phyloP scores from a whole-genome alignment of 352 stramenopile species.

The Phytophthora kernoviae region DNA sequence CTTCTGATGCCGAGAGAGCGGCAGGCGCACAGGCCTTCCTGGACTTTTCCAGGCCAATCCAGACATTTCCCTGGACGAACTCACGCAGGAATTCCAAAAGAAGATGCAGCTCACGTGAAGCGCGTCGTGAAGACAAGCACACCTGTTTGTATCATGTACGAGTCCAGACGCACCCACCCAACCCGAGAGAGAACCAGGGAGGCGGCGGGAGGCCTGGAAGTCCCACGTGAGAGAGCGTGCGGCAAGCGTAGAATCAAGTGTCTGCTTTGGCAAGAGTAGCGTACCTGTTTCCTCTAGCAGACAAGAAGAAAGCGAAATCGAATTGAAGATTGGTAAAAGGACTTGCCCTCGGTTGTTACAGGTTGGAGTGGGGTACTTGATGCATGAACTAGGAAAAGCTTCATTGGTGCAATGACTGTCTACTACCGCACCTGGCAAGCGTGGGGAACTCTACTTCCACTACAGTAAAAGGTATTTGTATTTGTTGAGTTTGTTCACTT shows the following conservation, averaged over 20 bases:
- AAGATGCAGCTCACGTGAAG: constrained; percentile 66
- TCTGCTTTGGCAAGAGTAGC: constrained; percentile 16
- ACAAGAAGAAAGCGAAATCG: constrained; percentile 26
- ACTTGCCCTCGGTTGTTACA: neutral
- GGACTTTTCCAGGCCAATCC: constrained; percentile 76
- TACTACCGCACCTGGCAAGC: too few relatives aligned
- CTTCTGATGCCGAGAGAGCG: constrained; percentile 31
- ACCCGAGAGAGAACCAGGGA: constrained; percentile 20
- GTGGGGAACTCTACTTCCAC: too few relatives aligned
- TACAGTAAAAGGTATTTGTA: constrained; percentile 14
- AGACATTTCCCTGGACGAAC: constrained; percentile 67
- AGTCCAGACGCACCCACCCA: constrained; percentile 19
- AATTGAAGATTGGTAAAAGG: constrained; percentile 31
- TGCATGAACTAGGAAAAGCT: too few relatives aligned
- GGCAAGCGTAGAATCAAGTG: constrained; percentile 9
- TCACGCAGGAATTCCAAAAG: constrained; percentile 76
- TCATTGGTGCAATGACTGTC: too few relatives aligned
- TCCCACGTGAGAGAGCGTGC: constrained; percentile 14
- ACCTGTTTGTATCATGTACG: constrained; percentile 44
- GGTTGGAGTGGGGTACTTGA: too few relatives aligned
- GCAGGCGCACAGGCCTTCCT: constrained; percentile 68
- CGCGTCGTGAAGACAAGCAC: constrained; percentile 8
- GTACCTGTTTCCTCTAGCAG: constrained; percentile 8
- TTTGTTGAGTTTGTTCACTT: constrained; percentile 19
- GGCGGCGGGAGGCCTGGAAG: constrained; percentile 25